Conservation (phyloP, 352 stramenopile genomes). For the Chrysophaeum taylorii region DNA sequence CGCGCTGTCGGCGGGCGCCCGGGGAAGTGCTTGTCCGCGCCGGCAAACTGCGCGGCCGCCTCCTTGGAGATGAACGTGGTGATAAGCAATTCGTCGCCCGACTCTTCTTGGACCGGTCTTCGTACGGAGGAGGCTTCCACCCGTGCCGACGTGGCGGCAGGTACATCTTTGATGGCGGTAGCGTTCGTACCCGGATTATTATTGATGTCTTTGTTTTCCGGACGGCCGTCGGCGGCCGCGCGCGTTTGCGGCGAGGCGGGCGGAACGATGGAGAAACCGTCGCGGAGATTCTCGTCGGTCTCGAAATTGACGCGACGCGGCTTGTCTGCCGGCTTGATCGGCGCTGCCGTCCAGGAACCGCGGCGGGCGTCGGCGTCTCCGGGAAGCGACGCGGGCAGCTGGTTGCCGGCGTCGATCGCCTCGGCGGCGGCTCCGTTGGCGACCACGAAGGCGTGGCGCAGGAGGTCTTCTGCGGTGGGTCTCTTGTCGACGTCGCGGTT, state of each 20-base stretch:
- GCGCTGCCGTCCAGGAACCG: not conserved
- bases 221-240: no score
- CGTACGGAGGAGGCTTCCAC: no score
- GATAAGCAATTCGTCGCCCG: not conserved
- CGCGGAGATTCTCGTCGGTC: no score
- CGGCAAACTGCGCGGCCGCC: not conserved
- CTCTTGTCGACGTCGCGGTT: not conserved
- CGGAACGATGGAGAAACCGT: no score
- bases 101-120: no score
- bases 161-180: no score
- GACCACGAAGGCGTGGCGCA: not conserved
- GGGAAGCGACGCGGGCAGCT: not conserved
- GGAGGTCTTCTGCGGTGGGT: not conserved
- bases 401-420: not conserved
- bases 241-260: no score
- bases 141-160: no score
- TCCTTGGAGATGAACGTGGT: not conserved
- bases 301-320: no score
- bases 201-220: no score
- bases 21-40: constrained; percentile 9
- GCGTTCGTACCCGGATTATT: no score
- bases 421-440: not conserved
- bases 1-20: not conserved
- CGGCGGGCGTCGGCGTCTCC: not conserved
- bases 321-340: constrained; percentile 12